Percentiles rank a stretch among this genome's conserved stretches.
These are phyloP conservation scores for Mortierella sp. DNA, from an alignment of 371 early-diverging fungal genomes.

Conservation along the genomic window DNA sequence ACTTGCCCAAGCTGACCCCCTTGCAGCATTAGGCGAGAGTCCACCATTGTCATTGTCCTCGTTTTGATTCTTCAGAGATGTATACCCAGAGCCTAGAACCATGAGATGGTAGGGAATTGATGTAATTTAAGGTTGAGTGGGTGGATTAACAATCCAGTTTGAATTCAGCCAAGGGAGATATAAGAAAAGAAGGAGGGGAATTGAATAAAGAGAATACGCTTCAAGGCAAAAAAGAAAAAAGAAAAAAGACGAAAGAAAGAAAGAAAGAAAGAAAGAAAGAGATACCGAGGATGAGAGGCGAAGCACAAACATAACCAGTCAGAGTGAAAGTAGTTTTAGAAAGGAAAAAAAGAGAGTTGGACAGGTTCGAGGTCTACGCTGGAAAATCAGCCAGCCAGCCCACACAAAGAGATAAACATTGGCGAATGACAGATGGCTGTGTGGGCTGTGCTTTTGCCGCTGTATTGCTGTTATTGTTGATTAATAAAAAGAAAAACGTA, in stretches of 20 bases:
- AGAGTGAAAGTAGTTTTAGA: no score
- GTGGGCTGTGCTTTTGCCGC: background rate
- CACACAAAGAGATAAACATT: background rate
- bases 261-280: background rate
- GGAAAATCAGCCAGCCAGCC: background rate
- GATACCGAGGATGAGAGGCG: background rate
- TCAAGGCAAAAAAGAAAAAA: background rate
- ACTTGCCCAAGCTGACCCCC: slow-evolving; percentile 32
- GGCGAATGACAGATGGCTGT: no score
- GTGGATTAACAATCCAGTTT: background rate
- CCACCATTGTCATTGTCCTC: slow-evolving; percentile 15
- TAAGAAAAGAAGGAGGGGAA: background rate
- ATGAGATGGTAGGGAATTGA: slow-evolving; percentile 16
- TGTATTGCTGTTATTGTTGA: background rate
- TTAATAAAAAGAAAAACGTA: background rate
- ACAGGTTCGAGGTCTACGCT: no score
- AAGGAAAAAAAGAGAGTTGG: background rate
- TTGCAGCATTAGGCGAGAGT: slow-evolving; percentile 11
- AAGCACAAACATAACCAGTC: no score
- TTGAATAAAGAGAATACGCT: background rate
- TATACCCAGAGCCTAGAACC: slow-evolving; percentile 46
- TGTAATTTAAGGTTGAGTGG: no score
- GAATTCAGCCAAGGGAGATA: background rate
- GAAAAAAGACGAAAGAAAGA: background rate
- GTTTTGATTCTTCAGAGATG: slow-evolving; percentile 21